phyloP scores from a whole-genome alignment of 768 basidiomycete genomes.

The Mycena rosella region DNA sequence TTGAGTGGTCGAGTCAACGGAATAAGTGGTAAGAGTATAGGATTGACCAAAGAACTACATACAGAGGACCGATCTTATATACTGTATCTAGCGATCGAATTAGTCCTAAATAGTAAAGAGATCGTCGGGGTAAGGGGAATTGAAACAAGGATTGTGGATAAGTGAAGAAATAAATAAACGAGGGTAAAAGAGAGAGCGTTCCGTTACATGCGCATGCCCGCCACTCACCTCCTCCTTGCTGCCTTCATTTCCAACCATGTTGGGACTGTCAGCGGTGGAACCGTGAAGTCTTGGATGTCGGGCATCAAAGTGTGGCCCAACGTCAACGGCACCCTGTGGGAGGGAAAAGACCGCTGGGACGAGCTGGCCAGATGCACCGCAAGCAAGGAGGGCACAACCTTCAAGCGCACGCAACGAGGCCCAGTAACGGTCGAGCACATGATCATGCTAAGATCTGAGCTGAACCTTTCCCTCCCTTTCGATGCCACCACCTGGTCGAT shows the following conservation, averaged over 20 bases:
- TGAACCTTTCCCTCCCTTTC: conserved; percentile 44
- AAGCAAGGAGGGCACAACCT: conserved; percentile 38
- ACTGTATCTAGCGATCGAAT: no score
- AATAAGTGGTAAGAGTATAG: no score
- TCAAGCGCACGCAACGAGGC: conserved; percentile 37
- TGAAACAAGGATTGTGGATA: no score
- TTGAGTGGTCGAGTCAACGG: no score
- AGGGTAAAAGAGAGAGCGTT: no score
- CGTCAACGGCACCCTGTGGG: conserved; percentile 50
- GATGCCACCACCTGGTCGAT: conserved; percentile 52
- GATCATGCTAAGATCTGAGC: conserved; percentile 28
- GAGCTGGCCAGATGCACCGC: conserved; percentile 32
- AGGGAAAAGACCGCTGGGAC: conserved; percentile 45
- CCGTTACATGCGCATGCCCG: no score
- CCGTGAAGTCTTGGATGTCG: no score
- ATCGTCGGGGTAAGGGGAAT: no score
- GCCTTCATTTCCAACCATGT: conserved; percentile 42
- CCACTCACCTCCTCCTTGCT: conserved; percentile 43
- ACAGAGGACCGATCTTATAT: no score
- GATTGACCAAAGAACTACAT: no score
- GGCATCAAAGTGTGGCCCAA: conserved; percentile 54
- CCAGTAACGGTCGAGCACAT: conserved; percentile 54
- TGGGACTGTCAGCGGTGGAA: conserved; percentile 34
- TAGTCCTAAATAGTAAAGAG: no score
- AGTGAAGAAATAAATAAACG: no score